Percentiles rank a stretch among this genome's conserved stretches.
These are phyloP conservation scores for Bryoerythrophyllum caledonicum DNA, from an alignment of 225 moss, liverwort and hornwort genomes.

Conservation along the genomic window DNA sequence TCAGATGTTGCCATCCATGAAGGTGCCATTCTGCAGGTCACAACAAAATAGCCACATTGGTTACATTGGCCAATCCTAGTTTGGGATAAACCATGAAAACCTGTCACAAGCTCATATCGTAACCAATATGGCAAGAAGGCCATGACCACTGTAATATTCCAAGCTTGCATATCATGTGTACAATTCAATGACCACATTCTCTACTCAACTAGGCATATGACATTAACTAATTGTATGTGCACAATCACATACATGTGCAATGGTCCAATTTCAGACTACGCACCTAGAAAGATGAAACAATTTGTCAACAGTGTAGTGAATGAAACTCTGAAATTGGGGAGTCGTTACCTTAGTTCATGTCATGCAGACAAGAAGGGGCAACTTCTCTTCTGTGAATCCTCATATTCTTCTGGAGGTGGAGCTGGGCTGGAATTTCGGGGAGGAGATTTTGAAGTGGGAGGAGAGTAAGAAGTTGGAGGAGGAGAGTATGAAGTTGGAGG, in stretches of 20 bases:
- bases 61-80: no score
- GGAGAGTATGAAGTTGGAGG: slow-evolving; percentile 5
- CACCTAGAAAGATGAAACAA: no score
- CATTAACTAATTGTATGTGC: no score
- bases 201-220: no score
- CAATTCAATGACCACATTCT: no score
- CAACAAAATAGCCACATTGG: background rate
- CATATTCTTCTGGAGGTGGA: slow-evolving; percentile 31
- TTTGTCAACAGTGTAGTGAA: background rate
- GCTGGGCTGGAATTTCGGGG: slow-evolving; percentile 19
- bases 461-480: background rate
- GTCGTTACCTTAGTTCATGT: background rate
- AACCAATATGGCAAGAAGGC: background rate
- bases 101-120: no score
- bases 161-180: no score
- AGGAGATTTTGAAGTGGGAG: slow-evolving; percentile 12
- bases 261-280: no score
- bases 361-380: no score
- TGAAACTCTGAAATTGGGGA: background rate
- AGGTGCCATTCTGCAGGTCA: background rate
- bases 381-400: background rate
- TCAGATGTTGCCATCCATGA: background rate
- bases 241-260: no score
- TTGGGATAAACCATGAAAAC: no score
- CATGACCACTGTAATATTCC: background rate